Evolutionary conservation across 2,329 filamentous ascomycete species (phyloP), one percentile per base, ranked within the genome.

Genomic region (Didymella arachidicola): DNA sequence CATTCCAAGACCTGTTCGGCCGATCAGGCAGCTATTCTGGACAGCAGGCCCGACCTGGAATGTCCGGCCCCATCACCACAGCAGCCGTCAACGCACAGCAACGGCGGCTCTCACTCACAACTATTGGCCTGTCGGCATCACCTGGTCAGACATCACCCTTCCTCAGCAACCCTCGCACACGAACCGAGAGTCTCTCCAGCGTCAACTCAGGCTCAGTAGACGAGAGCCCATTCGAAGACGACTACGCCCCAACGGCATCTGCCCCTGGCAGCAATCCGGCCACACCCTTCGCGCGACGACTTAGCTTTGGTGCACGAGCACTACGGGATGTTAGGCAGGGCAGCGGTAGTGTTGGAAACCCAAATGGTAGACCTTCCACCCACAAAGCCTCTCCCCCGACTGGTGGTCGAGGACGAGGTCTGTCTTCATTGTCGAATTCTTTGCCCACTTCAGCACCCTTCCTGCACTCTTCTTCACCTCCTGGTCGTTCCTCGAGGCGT

Each of bases 271-370:
- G 84, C 66, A 83, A 84, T 16, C 88, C 91, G 32, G 84, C 82
- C 52, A 91, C 90, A 12, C 91, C 93, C 32, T 94, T 93, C 73
- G 86, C 86, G 59, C 89, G 93, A 67, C 90, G 93, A 59, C 88
- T 97, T 82, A 97, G 93, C 79, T 96, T 97, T 72, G 93, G 94
- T 61, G 89, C 90, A 61, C 87, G 92, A 76, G 91, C 91, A 65
- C 82, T 93, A 77, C 85, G 87, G 68, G 89, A 88, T 78, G 86
- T 91, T 69, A 89, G 88, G 67, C 80, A 81, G 62, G 82, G 83
- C 70, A 77, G 72, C 72, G 75, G 75, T 70, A 77, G 72, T 73
- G 75, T 76, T 71, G 82, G 81, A 71, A 89, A 87, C 74, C 83
- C 87, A 74, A 86, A 83, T 80, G 84, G 83, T 86, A 86, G 82